Evolutionary conservation across 805 yeast species (phyloP), one percentile per base, ranked within the genome.

Genomic region (Yarrowia divulgata): DNA sequence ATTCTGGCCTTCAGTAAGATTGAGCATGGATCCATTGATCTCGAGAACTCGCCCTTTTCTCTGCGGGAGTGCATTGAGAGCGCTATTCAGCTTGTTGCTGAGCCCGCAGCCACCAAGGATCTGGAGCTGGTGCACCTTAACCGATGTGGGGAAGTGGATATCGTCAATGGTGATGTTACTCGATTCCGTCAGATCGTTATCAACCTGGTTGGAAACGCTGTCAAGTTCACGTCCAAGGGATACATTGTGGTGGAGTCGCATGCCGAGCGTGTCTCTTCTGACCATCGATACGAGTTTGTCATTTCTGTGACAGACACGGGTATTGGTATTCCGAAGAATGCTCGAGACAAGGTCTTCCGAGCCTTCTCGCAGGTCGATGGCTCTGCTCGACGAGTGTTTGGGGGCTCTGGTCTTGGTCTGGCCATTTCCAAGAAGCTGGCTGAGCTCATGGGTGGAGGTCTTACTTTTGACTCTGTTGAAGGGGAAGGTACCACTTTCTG

Each of bases 291-390:
- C 60, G 84, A 82, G 67, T 75, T 84, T 64, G 71, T 72, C 8
- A 74, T 85, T 4, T 72, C 77, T 1, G 86, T 85, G 16, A 75
- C 79, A 42, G 88, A 85, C 71, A 82, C 87, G 0, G 88, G 88
- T 8, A 85, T 85, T 62, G 88, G 88, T 1, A 85, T 85, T 40
- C 85, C 86, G 2, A 76, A 77, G 43, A 79, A 76, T 55, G 79
- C 85, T 6, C 74, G 79, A n/a, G 74, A 77, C 50, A 83, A 82
- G 74, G 82, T 85, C 5, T 85, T 85, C 73, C 81, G 84, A 7
- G 85, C 86, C 4, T 85, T 85, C 71, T 81, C 84, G 50, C 88
- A 85, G 75, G 87, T 84, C n/a, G 88, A 85, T 73, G 85, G 85
- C 3, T 82, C 86, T 10, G 80, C 86, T 0, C 77, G 84, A 69